phyloP scores from a whole-genome alignment of 2,329 filamentous ascomycete genomes.

The Penicillium psychrosexuale region DNA sequence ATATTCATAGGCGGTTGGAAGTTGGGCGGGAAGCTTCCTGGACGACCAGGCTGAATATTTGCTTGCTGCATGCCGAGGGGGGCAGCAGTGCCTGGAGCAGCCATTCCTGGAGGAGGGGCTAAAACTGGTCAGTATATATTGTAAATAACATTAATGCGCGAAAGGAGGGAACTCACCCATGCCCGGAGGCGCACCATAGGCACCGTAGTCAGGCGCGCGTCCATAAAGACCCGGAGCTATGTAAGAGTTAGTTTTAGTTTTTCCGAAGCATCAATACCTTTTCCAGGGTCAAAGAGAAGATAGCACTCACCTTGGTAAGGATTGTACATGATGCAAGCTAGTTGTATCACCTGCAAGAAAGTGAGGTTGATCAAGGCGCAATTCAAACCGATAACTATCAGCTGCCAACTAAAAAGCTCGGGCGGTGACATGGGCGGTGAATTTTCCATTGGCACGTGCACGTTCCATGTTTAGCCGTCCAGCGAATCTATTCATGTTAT shows the following conservation, averaged over 20 bases:
- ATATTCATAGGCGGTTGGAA: constrained; percentile 89
- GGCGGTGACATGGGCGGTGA: constrained; percentile 1
- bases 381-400: background rate
- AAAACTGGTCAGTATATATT: constrained; percentile 18
- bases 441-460: background rate
- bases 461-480: background rate
- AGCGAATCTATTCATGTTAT: too few species aligned
- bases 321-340: constrained; percentile 40
- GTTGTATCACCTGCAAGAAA: constrained; percentile 2
- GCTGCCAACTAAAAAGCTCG: background rate
- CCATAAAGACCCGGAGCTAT: constrained; percentile 60
- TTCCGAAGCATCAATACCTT: background rate
- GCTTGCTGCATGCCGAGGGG: constrained; percentile 75
- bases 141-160: constrained; percentile 1
- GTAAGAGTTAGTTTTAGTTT: constrained; percentile 18
- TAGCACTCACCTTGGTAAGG: constrained; percentile 41
- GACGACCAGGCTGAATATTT: constrained; percentile 71
- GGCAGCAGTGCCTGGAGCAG: constrained; percentile 72
- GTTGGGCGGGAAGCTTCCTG: constrained; percentile 72
- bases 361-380: constrained; percentile 1
- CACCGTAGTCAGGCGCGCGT: constrained; percentile 68
- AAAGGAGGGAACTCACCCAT: constrained; percentile 60
- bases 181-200: constrained; percentile 73
- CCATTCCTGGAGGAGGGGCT: constrained; percentile 78
- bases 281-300: background rate